Base-by-base conservation (phyloP, 805 yeast species). In the Candida hungchunana region DNA sequence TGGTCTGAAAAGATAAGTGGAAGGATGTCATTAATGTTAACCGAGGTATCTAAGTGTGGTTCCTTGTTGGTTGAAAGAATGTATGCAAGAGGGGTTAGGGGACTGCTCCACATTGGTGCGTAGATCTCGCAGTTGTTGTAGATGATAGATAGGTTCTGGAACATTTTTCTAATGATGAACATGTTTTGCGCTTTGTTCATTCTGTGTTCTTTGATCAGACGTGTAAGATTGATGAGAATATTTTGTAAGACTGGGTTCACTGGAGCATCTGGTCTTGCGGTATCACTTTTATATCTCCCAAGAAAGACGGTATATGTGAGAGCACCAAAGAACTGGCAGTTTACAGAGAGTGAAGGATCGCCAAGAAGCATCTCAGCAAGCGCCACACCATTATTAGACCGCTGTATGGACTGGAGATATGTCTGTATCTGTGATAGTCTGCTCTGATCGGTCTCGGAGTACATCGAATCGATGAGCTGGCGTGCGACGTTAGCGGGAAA, bases 301-400 rank as follows among this genome's bases (percentile, higher is more conserved):
- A 82, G 57, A 44, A 70, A 64, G 5, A 86, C 93, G 0, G 86
- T 72, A 40, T 75, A 77, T 0, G 95, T 86, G 39, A 83, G 67
- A 0, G 94, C 95, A 0, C 95, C 96, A 50, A 86, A 80, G 55
- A 81, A 86, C 50, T 77, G 75, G 43, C 79, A 73, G 39, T 72
- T 73, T 29, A 62, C 46, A 1, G 73, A 66, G 4, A 53, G 50
- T 3, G 54, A 51, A 3, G 36, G 35, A 24, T 59, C 55, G 3
- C 58, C 42, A 7, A 86, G 60, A 15, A 86, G 63, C 26, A 58
- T 46, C 23, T 70, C 66, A 0, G 89, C 95, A 17, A 86, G 51
- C 3, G 46, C 44, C 62, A 77, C 67, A 2, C 86, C 90, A 32
- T 68, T 50, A 0, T 61, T 56, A 0, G 80, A 72, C 46, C 63